Evolutionary conservation across 805 yeast genomes (phyloP), one percentile per base, ranked within the genome.

Genomic region (Yamadazyma sp.): DNA sequence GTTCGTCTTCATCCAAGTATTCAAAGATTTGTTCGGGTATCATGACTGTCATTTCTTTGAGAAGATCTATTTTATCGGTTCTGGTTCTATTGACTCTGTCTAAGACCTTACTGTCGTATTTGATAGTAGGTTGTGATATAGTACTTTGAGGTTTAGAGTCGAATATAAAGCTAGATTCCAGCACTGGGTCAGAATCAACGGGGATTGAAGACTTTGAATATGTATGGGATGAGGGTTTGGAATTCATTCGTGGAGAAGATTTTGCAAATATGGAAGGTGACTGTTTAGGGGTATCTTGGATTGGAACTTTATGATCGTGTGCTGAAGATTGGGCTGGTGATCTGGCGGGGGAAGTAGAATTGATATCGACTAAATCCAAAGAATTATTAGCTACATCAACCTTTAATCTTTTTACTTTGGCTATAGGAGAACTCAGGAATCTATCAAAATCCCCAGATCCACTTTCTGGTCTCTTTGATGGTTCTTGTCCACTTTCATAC

Each of bases 61-160:
- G 50, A 4, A 79, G 55, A 23, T 76, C 80, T 6, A 68, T 76
- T 47, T 72, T 77, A 15, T 69, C 56, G 33, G 78, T 53, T 3
- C 53, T 53, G 3, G 52, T 57, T 36, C 45, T 58, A 38, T 68
- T 68, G 6, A 58, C 70, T 8, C 54, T 60, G 5, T 50, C 52
- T 32, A 68, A 21, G 18, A 18, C 30, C 20, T 25, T 24, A 24
- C 16, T 22, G 23, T 22, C 23, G 11, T 22, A 22, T 22, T 9
- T 22, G 10, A 14, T 7, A 25, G 14, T 13, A 25, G n/a, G 21
- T 22, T 10, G 27, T 29, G 4, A 5, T 17, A n/a, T 21, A 4
- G 27, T 26, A 4, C 21, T 18, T 21, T 13, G 25, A 17, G 27
- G 27, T 7, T 13, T 13, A 18, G 23, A 31, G 7, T 27, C 30